Evolutionary conservation across 306 rosid species (phyloP).

Genomic region (Lathyrus tuberosus): DNA sequence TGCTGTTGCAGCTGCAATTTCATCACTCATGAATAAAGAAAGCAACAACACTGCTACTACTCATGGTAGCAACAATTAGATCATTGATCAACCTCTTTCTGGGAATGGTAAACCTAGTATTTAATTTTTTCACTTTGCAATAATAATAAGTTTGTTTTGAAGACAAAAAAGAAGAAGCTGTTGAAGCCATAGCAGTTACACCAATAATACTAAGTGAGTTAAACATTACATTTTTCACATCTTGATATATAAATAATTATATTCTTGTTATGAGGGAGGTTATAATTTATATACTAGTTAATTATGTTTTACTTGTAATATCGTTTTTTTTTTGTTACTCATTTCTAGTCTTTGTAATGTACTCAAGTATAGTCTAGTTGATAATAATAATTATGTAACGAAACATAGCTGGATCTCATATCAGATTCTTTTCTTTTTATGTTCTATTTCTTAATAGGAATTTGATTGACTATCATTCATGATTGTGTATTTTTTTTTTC

Average conservation of each 20-base stretch:
- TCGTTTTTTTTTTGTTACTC: neutral
- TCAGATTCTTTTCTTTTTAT: neutral
- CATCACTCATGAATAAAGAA: conserved; percentile 73
- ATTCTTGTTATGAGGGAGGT: neutral
- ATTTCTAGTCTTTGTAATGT: too few relatives aligned
- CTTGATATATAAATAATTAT: neutral
- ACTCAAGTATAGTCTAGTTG: too few relatives aligned
- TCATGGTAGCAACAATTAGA: conserved; percentile 2
- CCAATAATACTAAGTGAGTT: neutral
- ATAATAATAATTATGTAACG: too few relatives aligned
- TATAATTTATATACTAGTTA: neutral
- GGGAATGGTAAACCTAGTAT: neutral
- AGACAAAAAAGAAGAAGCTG: neutral
- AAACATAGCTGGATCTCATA: too few relatives aligned
- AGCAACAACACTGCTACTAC: conserved; percentile 28
- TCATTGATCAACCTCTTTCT: conserved; percentile 6
- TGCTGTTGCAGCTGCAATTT: conserved; percentile 86
- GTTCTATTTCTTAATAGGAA: neutral
- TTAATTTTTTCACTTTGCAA: neutral
- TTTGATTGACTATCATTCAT: neutral
- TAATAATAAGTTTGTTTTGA: conserved; percentile 20
- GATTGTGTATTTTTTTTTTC: too few relatives aligned
- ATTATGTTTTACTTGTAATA: conserved; percentile 9
- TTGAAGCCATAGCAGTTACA: too few relatives aligned
- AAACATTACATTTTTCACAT: conserved; percentile 1